phyloP scores from a whole-genome alignment of 768 basidiomycete genomes.

The Naematelia aurantialba region DNA sequence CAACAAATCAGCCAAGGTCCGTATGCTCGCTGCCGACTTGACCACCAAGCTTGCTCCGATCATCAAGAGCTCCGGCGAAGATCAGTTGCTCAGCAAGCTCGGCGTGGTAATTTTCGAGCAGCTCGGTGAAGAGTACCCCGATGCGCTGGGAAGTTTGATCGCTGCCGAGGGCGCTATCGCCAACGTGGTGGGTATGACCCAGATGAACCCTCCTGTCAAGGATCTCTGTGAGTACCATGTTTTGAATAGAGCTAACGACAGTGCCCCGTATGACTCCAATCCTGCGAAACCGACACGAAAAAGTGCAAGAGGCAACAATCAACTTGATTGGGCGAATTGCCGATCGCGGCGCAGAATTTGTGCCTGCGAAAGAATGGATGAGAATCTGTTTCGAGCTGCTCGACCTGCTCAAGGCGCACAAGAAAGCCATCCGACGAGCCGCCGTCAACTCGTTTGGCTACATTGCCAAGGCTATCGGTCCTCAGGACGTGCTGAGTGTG shows the following conservation, averaged over 20 bases:
- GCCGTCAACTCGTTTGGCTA: conserved; percentile 99
- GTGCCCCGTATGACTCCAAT: conserved; percentile 99
- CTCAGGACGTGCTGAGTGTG: conserved; percentile 94
- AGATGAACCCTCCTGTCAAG: conserved; percentile 99
- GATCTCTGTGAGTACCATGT: conserved; percentile 88
- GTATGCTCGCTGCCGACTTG: conserved; percentile 97
- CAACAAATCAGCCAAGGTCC: conserved; percentile 99
- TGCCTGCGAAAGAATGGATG: conserved; percentile 99
- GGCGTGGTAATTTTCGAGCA: conserved; percentile 97
- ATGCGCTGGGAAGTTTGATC: conserved; percentile 98
- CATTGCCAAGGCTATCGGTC: conserved; percentile 98
- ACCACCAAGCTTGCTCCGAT: conserved; percentile 93
- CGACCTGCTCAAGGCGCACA: conserved; percentile 96
- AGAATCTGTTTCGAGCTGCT: conserved; percentile 98
- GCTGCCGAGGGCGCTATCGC: conserved; percentile 98
- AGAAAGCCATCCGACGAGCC: conserved; percentile 96
- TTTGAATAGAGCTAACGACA: conserved; percentile 55
- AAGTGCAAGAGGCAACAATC: conserved; percentile 98
- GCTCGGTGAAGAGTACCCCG: conserved; percentile 98
- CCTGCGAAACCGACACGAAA: conserved; percentile 95
- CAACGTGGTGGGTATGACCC: conserved; percentile 99
- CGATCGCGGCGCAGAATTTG: conserved; percentile 98
- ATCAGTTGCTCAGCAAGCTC: conserved; percentile 88
- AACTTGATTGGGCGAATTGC: conserved; percentile 99
- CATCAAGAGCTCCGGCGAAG: conserved; percentile 98